A percentile compares a stretch with the other conserved stretches of the same genome.
phyloP scores from a whole-genome alignment of 2,329 filamentous ascomycete species.

The Penicillium sp. region DNA sequence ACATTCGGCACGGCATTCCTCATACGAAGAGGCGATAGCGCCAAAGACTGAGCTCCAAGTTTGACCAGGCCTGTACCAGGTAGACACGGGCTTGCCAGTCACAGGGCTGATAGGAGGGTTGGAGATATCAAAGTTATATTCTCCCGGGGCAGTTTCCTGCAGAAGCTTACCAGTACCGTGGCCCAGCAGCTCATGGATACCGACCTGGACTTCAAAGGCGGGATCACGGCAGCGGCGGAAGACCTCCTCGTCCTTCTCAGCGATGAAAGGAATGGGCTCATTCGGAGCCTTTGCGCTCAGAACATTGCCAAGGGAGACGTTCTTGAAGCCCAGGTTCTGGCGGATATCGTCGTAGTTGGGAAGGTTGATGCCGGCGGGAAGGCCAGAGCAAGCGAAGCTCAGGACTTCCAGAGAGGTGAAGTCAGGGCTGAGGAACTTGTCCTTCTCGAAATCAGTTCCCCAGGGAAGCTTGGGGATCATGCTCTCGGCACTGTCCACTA shows the following conservation, averaged over 20 bases:
- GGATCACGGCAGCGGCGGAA: slow-evolving; percentile 84
- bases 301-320: slow-evolving; percentile 87
- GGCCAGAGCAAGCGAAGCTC: slow-evolving; percentile 72
- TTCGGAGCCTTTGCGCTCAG: slow-evolving; percentile 88
- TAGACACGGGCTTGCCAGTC: slow-evolving; percentile 75
- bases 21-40: slow-evolving; percentile 83
- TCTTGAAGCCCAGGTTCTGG: slow-evolving; percentile 70
- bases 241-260: slow-evolving; percentile 74
- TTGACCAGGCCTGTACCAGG: slow-evolving; percentile 93
- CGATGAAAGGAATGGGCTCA: slow-evolving; percentile 90
- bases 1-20: slow-evolving; percentile 92
- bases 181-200: slow-evolving; percentile 85
- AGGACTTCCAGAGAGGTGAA: slow-evolving; percentile 94
- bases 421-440: slow-evolving; percentile 92
- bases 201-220: slow-evolving; percentile 94
- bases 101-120: slow-evolving; percentile 84
- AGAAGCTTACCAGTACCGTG: slow-evolving; percentile 94
- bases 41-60: slow-evolving; percentile 96
- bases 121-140: slow-evolving; percentile 85
- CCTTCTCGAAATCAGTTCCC: slow-evolving; percentile 89
- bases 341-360: slow-evolving; percentile 66
- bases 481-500: slow-evolving; percentile 78
- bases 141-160: slow-evolving; percentile 81
- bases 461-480: slow-evolving; percentile 92
- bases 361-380: slow-evolving; percentile 65